Evolutionary conservation across 805 yeast species (phyloP), one percentile per base, ranked within the genome.

Genomic region (Blastobotrys robertii): DNA sequence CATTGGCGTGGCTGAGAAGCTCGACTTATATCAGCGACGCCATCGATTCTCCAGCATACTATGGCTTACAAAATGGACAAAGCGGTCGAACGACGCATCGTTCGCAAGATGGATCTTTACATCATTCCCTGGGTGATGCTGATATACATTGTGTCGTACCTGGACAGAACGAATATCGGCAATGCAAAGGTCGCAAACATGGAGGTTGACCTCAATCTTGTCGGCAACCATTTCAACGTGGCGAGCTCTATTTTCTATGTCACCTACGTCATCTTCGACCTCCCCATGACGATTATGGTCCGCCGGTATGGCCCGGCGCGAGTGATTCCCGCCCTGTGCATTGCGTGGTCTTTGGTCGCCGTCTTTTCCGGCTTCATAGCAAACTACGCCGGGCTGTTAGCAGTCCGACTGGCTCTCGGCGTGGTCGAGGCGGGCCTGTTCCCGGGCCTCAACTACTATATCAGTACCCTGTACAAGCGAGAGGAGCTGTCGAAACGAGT

Each of bases 131-230:
- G 25, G 25, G 25, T 19, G 4, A 19, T 19, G 25, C 25, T 19
- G 25, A 19, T 19, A 19, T 19, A 19, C 25, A 19, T 19, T 4
- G 25, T 39, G 10, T 32, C 36, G 4, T 39, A n/a, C 16, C 58
- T 74, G 43, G 77, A 73, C 53, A 51, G 77, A 42, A 67, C 69
- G 49, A 73, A 72, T 48, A 68, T 74, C 48, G 79, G 78, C 8
- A 68, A 72, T 49, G 78, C 78, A 2, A 60, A 73, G 44, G 60
- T 69, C 32, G 78, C 74, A 33, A 76, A 76, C 9, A 55, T 74
- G 48, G 64, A 63, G 47, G 59, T 62, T 6, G 76, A 70, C 44
- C 54, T 73, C 44, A 56, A 60, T 2, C 55, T 73, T 40, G 41
- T 54, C 2, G 25, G 25, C 25, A 69, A 69, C 9, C 67, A 73